phyloP scores from a whole-genome alignment of 2,329 filamentous ascomycete genomes.

The Colletotrichum magnum region DNA sequence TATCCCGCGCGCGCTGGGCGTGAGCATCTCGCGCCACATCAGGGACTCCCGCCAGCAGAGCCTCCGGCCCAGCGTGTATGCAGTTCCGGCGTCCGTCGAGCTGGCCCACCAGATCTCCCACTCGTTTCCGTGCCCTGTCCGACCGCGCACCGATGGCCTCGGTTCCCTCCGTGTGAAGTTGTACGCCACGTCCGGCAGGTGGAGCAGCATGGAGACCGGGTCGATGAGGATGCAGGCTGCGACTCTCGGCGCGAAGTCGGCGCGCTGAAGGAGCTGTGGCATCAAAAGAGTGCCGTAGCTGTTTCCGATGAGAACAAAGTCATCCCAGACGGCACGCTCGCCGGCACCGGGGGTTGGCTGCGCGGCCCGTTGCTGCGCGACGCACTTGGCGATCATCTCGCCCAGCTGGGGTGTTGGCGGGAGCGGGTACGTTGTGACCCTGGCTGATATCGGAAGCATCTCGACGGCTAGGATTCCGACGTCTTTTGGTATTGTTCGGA shows the following conservation, averaged over 20 bases:
- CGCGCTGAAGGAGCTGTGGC: constrained; percentile 66
- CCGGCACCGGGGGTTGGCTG: constrained; percentile 16
- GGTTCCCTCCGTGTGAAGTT: constrained; percentile 68
- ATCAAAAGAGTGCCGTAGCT: constrained; percentile 69
- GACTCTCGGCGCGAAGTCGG: constrained; percentile 54
- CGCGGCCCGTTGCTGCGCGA: constrained; percentile 28
- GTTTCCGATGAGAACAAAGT: constrained; percentile 73
- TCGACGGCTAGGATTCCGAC: constrained; percentile 72
- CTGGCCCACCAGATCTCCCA: constrained; percentile 81
- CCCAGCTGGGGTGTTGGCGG: constrained; percentile 30
- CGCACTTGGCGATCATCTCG: constrained; percentile 34
- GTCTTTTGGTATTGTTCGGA: constrained; percentile 56
- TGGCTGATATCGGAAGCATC: constrained; percentile 70
- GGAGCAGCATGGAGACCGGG: constrained; percentile 71
- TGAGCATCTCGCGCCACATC: constrained; percentile 77
- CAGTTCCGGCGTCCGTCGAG: constrained; percentile 76
- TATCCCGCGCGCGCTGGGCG: constrained; percentile 19
- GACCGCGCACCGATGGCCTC: constrained; percentile 40
- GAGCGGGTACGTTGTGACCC: constrained; percentile 66
- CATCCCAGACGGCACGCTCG: constrained; percentile 48
- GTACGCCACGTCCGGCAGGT: constrained; percentile 74
- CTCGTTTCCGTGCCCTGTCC: constrained; percentile 69
- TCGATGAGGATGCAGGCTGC: constrained; percentile 69
- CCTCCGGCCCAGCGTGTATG: constrained; percentile 73
- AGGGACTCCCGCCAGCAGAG: constrained; percentile 83